A percentile compares a stretch with the other conserved stretches of the same genome.
Evolutionary conservation across 257 asterid genomes (phyloP).

Genomic region (Euphrasia confusa): DNA sequence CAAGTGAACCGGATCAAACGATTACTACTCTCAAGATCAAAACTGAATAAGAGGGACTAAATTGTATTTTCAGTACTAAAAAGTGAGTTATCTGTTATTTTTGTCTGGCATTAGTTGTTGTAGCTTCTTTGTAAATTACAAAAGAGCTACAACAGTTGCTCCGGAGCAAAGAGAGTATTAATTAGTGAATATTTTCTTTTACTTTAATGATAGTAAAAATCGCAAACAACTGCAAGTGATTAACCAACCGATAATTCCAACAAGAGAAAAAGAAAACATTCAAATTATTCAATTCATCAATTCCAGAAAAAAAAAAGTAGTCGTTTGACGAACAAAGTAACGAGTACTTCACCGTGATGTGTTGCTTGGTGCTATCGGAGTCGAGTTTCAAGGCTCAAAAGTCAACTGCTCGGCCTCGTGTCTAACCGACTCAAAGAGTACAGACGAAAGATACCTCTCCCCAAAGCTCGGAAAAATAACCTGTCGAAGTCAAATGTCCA

Average conservation of each 20-base stretch:
- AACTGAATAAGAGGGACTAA: too few relatives aligned
- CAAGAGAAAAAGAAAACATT: background rate
- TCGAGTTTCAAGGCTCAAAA: slow-evolving; percentile 50
- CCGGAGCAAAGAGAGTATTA: too few relatives aligned
- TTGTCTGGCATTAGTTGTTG: too few relatives aligned
- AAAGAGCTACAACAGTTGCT: too few relatives aligned
- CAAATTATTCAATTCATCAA: background rate
- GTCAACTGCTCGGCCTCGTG: slow-evolving; percentile 74
- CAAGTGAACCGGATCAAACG: too few relatives aligned
- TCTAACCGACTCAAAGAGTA: slow-evolving; percentile 71
- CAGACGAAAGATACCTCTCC: slow-evolving; percentile 85
- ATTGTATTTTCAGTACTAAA: too few relatives aligned
- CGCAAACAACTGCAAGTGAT: background rate
- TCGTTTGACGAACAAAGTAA: background rate
- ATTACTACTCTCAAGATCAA: too few relatives aligned
- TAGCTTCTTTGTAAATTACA: too few relatives aligned
- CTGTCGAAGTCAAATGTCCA: slow-evolving; percentile 26
- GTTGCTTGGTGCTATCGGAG: background rate
- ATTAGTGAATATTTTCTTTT: too few relatives aligned
- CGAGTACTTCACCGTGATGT: background rate
- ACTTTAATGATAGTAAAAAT: background rate
- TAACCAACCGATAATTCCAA: background rate
- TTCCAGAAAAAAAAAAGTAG: background rate
- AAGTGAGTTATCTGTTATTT: too few relatives aligned
- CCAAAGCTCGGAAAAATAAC: slow-evolving; percentile 87